Evolutionary conservation across 164 flowering plant genomes (phyloP), one percentile per base, ranked within the genome.

Genomic region (Houttuynia cordata): DNA sequence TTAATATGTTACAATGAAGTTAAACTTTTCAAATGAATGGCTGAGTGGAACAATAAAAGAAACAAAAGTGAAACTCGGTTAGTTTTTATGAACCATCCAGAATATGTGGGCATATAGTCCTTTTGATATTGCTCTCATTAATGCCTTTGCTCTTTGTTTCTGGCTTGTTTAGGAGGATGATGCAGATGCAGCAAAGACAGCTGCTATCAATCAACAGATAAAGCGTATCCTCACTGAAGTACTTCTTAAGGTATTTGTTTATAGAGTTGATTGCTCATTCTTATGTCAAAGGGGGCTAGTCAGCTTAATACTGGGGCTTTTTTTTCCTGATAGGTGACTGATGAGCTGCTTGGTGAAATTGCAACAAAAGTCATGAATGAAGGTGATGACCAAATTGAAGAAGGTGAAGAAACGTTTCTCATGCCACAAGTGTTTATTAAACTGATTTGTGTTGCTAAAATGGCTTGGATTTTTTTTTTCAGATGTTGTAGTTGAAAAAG

Each of bases 311-410:
- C 67, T 23, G 20, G 55, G 42, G 37, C 37, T 30, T 30, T 30
- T 13, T 64, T 58, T 61, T 67, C 61, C 51, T 70, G 56, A 58
- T 56, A 93, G 98, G 98, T 90, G 21, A 93, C 98, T 59, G 97
- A 84, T 75, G 94, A 90, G 61, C 79, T 93, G n/a, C 88, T 93
- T 84, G 97, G 86, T 82, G 98, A 93, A 69, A 93, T 93, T 73
- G 98, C 97, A 13, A 84, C 86, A 13, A 88, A 78, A 69, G 96
- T 93, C 78, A 76, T 93, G 13, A 71, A 52, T 70, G 98, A 89
- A 76, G 90, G 81, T 66, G 91, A 81, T 66, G 85, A 77, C 74
- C 55, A 53, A 52, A 57, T 65, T 12, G 74, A 65, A 61, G 85
- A 83, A 71, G 94, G 98, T 92, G 62, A 24, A 19, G 41, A 17